phyloP scores from a whole-genome alignment of 2,329 filamentous ascomycete species.

The Alternaria sp. region DNA sequence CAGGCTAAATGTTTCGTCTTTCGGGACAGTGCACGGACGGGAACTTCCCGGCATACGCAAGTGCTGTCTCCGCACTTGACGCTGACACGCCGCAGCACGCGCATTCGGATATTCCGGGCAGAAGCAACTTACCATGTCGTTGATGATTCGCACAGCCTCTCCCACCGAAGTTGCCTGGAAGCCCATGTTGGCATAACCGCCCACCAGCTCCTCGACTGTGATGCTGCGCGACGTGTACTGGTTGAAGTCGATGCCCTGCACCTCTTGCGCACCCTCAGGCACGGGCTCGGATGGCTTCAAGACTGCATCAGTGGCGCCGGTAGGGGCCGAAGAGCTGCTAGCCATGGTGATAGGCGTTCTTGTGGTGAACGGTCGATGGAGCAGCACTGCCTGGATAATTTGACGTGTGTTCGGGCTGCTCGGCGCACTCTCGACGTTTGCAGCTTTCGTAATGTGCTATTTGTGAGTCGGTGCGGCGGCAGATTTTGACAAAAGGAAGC shows the following conservation, averaged over 20 bases:
- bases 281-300: slow-evolving; percentile 85
- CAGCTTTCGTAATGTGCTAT: slow-evolving; percentile 6
- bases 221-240: slow-evolving; percentile 76
- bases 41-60: slow-evolving; percentile 22
- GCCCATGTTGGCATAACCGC: slow-evolving; percentile 85
- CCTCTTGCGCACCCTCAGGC: slow-evolving; percentile 78
- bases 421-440: slow-evolving; percentile 9
- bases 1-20: slow-evolving; percentile 44
- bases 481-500: slow-evolving; percentile 21
- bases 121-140: slow-evolving; percentile 78
- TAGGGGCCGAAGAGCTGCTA: slow-evolving; percentile 48
- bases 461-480: slow-evolving; percentile 19
- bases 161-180: slow-evolving; percentile 83
- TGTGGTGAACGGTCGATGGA: slow-evolving; percentile 10
- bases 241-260: slow-evolving; percentile 94
- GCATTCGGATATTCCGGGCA: slow-evolving; percentile 18
- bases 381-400: not conserved
- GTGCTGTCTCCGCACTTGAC: slow-evolving; percentile 33
- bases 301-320: slow-evolving; percentile 75
- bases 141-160: slow-evolving; percentile 90
- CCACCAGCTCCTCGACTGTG: slow-evolving; percentile 84
- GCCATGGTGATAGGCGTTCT: slow-evolving; percentile 6
- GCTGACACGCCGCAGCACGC: slow-evolving; percentile 19
- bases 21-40: slow-evolving; percentile 34
- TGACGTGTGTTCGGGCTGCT: not conserved